Percentiles rank a stretch among this genome's conserved stretches.
These are phyloP conservation scores for Sechiopsis laciniata DNA, from an alignment of 306 rosid species.

Conservation along the genomic window DNA sequence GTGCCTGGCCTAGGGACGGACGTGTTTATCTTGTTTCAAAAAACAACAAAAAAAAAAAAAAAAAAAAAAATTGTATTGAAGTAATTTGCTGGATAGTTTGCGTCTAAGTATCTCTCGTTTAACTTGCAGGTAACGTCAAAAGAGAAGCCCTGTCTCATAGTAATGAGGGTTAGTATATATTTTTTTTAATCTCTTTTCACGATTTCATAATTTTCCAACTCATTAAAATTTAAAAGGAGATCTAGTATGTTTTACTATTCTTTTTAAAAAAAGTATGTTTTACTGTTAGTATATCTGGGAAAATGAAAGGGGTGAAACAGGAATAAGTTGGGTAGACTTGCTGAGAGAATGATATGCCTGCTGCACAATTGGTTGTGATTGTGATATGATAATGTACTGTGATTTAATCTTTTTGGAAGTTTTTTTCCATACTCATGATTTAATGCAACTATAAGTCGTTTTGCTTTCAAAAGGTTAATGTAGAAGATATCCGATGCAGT, in stretches of 20 bases:
- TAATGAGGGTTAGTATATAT: slow-evolving; percentile 52
- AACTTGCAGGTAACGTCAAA: slow-evolving; percentile 49
- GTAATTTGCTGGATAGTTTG: neutral
- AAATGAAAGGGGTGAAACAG: neutral
- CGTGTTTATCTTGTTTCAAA: too few species aligned
- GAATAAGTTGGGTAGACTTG: neutral
- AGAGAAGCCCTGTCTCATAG: slow-evolving; percentile 58
- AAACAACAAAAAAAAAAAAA: too few species aligned
- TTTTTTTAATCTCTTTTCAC: neutral
- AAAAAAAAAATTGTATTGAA: neutral
- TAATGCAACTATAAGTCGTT: neutral
- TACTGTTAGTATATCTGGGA: neutral
- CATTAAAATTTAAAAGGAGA: neutral
- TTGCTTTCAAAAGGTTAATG: neutral
- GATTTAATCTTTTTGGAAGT: neutral
- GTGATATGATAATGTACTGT: slow-evolving; percentile 10
- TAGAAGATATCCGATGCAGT: neutral
- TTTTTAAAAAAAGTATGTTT: neutral
- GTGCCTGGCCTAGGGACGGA: too few species aligned
- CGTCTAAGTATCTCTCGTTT: slow-evolving; percentile 19
- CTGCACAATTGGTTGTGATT: neutral
- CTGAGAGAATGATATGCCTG: neutral
- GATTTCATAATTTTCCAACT: neutral
- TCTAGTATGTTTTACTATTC: neutral
- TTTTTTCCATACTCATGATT: neutral